Percentiles rank a stretch among this genome's conserved stretches.
phyloP scores from a whole-genome alignment of 1,139 yeast species.

The Pichia sp. region DNA sequence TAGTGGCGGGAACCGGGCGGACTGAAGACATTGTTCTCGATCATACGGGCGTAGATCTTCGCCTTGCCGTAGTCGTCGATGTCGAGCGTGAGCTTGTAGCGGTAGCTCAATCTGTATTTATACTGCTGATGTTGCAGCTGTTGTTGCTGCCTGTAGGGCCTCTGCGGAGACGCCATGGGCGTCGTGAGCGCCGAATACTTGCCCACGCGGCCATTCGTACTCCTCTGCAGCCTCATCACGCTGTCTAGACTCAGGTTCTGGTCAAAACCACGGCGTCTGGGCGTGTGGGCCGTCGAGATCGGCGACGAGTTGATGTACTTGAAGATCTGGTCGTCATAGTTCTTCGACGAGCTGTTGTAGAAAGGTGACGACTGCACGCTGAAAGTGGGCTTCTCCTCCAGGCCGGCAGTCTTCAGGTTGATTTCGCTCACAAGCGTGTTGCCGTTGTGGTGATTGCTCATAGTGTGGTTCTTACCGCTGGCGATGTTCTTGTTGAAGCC shows the following conservation, averaged over 20 bases:
- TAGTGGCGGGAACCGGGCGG: not conserved
- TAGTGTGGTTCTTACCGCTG: not conserved
- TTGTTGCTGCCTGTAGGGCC: not conserved
- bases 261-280: not conserved
- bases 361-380: slow-evolving; percentile 13
- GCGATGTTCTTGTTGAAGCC: not conserved
- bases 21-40: slow-evolving; percentile 3
- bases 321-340: slow-evolving; percentile 11
- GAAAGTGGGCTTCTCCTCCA: not conserved
- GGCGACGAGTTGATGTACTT: slow-evolving; percentile 19
- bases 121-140: not conserved
- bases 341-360: not conserved
- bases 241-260: not conserved
- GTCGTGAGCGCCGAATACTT: not conserved
- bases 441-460: no score
- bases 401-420: no score
- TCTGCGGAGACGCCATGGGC: not conserved
- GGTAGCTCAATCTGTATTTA: slow-evolving; percentile 8
- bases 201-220: not conserved
- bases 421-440: no score
- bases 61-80: slow-evolving; percentile 15
- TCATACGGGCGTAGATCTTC: slow-evolving; percentile 10
- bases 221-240: not conserved
- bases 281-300: slow-evolving; percentile 2
- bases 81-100: slow-evolving; percentile 9